These are phyloP conservation scores for Didymella pinodella DNA, from an alignment of 2,329 filamentous ascomycete species.

Conservation along the genomic window DNA sequence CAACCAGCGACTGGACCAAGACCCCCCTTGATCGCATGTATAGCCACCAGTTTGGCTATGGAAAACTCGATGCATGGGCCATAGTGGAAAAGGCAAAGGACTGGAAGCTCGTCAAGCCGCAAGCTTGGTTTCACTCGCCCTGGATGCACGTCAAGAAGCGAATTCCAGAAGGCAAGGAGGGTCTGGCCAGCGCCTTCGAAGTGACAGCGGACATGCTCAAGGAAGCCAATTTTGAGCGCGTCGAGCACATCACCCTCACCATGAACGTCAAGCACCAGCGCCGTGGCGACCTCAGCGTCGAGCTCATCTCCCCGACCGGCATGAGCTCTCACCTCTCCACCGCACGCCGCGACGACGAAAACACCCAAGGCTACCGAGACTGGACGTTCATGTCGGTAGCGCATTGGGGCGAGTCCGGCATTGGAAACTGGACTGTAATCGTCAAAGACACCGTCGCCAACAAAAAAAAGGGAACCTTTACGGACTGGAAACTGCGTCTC, in stretches of 20 bases:
- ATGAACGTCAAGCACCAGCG: conserved; percentile 93
- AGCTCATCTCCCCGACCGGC: conserved; percentile 83
- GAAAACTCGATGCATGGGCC: conserved; percentile 88
- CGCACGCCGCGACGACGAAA: conserved; percentile 73
- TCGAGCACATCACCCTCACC: conserved; percentile 96
- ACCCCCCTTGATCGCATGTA: conserved; percentile 84
- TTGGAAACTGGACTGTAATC: conserved; percentile 90
- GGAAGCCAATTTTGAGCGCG: conserved; percentile 79
- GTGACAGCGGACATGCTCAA: conserved; percentile 83
- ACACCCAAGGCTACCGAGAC: conserved; percentile 77
- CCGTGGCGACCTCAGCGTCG: conserved; percentile 90
- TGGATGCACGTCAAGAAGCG: conserved; percentile 88
- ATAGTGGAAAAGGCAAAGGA: conserved; percentile 85
- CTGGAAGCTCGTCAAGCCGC: conserved; percentile 90
- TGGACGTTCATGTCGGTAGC: conserved; percentile 99
- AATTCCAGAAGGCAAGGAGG: conserved; percentile 85
- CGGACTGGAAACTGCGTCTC: conserved; percentile 91
- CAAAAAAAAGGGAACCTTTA: conserved; percentile 80
- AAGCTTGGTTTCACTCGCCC: conserved; percentile 92
- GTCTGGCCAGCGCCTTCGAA: conserved; percentile 80
- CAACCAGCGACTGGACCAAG: conserved; percentile 80
- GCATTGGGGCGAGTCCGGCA: conserved; percentile 90
- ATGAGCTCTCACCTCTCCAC: conserved; percentile 85
- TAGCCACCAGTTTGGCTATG: conserved; percentile 95
- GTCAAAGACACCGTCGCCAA: conserved; percentile 79